Percentiles rank a stretch among this genome's conserved stretches.
Evolutionary conservation across 371 early-diverging fungal genomes (phyloP).

Genomic region (Saksenaea oblongispora): DNA sequence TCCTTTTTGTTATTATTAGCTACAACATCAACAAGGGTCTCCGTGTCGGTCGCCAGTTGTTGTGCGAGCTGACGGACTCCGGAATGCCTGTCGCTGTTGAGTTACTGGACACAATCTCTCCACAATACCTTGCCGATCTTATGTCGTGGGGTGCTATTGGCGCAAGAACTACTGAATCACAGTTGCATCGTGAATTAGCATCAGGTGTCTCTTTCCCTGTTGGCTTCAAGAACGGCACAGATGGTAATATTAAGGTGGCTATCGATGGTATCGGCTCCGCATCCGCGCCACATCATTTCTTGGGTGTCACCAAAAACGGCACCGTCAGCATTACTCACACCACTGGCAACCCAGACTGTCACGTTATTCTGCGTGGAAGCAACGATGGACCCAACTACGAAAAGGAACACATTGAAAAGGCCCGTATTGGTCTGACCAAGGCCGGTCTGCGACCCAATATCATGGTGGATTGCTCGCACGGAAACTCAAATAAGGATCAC

Average conservation of each 20-base stretch:
- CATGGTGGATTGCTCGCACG: conserved; percentile 88
- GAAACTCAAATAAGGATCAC: conserved; percentile 79
- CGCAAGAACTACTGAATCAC: conserved; percentile 92
- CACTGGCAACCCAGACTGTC: conserved; percentile 74
- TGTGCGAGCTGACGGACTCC: conserved; percentile 72
- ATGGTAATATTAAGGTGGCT: conserved; percentile 87
- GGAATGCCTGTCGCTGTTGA: conserved; percentile 91
- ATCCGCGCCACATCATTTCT: conserved; percentile 83
- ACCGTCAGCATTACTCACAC: conserved; percentile 89
- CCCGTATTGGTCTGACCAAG: conserved; percentile 59
- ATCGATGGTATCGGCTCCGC: conserved; percentile 93
- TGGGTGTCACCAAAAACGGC: conserved; percentile 93
- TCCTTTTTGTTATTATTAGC: conserved; percentile 18
- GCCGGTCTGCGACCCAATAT: conserved; percentile 58
- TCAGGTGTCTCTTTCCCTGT: conserved; percentile 93
- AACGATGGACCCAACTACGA: conserved; percentile 85
- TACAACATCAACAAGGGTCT: conserved; percentile 93
- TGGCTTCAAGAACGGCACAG: conserved; percentile 95
- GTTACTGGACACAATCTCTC: conserved; percentile 92
- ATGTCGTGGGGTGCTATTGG: conserved; percentile 96
- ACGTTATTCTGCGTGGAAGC: conserved; percentile 71
- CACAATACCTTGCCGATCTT: conserved; percentile 91
- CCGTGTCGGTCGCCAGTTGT: conserved; percentile 78
- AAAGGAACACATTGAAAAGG: conserved; percentile 54
- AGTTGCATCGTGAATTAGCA: conserved; percentile 93